Evolutionary conservation across 2,329 filamentous ascomycete genomes (phyloP), one percentile per base, ranked within the genome.

Genomic region (Penicillium hordei): DNA sequence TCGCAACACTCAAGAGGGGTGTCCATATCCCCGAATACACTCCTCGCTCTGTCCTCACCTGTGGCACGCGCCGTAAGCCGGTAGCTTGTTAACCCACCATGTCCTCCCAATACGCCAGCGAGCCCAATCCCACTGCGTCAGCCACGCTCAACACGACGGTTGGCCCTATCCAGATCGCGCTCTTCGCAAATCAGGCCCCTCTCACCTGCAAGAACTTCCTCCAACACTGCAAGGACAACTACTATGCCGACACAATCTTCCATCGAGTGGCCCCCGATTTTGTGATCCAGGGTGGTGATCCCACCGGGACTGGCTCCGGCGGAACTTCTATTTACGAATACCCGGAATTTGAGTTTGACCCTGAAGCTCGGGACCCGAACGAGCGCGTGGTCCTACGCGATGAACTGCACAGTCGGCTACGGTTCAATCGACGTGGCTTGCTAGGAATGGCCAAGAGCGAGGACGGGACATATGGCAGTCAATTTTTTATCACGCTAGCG

Each of bases 401-500:
- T 78, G 94, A 99, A 73, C 89, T 97, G 65, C 93, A 97, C 75
- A 91, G 89, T 67, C 84, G 94, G 33, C 81, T 99, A 65, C 95
- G 95, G 74, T 97, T 94, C 81, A 97, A 95, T 68, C 83, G 94
- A 48, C 83, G 94, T 59, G 94, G 94, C 0, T 78, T 97, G 67
- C 77, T 99, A 66, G 94, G 90, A n/a, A 97, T 97, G 92, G 94
- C 94, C 29, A 97, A 97, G 75, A 76, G 75, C 40, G 76, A 78
- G 52, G 76, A 78, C 60, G 88, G 92, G 45, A 90, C 90, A 54
- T 97, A 97, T 77, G 90, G 91, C 34, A 96, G 91, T 74, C 94
- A 99, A 75, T 97, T 97, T 81, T 99, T 99, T 79, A 88, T 99
- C 60, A 97, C 94, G 0, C 78, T 99, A 52, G 92, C 86, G 62